phyloP scores from a whole-genome alignment of 2,329 filamentous ascomycete genomes.

The Trichoderma sp. region DNA sequence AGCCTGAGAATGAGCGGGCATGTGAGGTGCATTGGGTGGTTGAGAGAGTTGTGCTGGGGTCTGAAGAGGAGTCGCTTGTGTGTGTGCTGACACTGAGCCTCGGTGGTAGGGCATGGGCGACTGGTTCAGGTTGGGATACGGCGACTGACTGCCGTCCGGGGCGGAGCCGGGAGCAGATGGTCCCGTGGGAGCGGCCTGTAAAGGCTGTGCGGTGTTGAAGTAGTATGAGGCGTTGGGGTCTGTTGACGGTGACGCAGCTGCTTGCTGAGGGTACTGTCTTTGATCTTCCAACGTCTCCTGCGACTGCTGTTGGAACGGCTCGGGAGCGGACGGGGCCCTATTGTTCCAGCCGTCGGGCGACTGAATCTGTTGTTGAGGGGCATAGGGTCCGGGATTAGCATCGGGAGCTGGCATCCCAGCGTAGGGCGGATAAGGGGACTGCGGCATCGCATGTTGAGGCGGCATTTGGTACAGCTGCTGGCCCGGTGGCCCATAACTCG shows the following conservation, averaged over 20 bases:
- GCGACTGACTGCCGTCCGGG: constrained; percentile 50
- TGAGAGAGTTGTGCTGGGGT: constrained; percentile 38
- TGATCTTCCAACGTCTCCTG: constrained; percentile 35
- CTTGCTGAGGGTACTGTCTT: constrained; percentile 39
- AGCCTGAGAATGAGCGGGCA: constrained; percentile 26
- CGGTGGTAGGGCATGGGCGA: constrained; percentile 47
- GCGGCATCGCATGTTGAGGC: constrained; percentile 41
- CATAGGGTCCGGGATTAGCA: constrained; percentile 48
- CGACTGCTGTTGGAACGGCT: constrained; percentile 34
- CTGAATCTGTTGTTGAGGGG: constrained; percentile 51
- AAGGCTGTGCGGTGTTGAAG: constrained; percentile 48
- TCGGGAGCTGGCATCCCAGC: constrained; percentile 43
- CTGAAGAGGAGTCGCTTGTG: constrained; percentile 41
- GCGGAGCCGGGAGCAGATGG: constrained; percentile 45
- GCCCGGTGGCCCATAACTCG: constrained; percentile 52
- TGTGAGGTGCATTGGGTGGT: constrained; percentile 33
- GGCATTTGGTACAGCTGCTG: constrained; percentile 38
- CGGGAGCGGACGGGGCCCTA: constrained; percentile 43
- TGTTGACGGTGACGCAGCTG: constrained; percentile 37
- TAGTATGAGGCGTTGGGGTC: constrained; percentile 63
- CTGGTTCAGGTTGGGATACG: constrained; percentile 57
- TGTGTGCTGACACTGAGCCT: constrained; percentile 45
- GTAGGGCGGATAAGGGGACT: constrained; percentile 50
- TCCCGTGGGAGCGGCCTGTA: constrained; percentile 33
- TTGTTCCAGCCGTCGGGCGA: constrained; percentile 56